Percentiles rank a stretch among this genome's conserved stretches.
Evolutionary conservation across 768 basidiomycete genomes (phyloP).

Genomic region (Xerocomus spinulosus): DNA sequence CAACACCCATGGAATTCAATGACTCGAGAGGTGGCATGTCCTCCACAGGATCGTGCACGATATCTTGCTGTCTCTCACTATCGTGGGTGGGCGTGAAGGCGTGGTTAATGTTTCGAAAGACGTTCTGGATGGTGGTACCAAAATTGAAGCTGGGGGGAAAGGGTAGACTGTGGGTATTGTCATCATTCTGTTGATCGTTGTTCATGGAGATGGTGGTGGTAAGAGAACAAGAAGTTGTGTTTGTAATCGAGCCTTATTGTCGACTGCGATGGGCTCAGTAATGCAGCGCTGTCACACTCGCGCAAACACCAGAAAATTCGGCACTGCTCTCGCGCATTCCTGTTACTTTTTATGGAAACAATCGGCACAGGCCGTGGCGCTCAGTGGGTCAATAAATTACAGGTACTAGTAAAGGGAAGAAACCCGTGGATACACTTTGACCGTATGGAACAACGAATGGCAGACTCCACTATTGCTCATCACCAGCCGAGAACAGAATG

Average conservation of each 20-base stretch:
- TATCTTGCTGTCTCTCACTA: background rate
- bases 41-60: background rate
- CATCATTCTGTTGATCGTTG: conserved; percentile 12
- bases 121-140: conserved; percentile 26
- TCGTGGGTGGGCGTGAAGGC: conserved; percentile 19
- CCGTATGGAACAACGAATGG: too few relatives aligned
- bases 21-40: conserved; percentile 5
- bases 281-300: conserved; percentile 12
- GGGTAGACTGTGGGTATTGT: conserved; percentile 2
- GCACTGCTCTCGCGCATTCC: background rate
- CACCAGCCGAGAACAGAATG: too few relatives aligned
- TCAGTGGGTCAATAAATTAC: background rate
- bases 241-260: conserved; percentile 8
- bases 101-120: conserved; percentile 31
- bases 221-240: conserved; percentile 8
- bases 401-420: too few relatives aligned
- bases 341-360: background rate
- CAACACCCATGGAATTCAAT: background rate
- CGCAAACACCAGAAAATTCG: conserved; percentile 32
- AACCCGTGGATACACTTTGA: too few relatives aligned
- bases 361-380: too few relatives aligned
- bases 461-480: too few relatives aligned
- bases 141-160: conserved; percentile 21
- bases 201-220: conserved; percentile 23
- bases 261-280: background rate